Evolutionary conservation across 2,329 filamentous ascomycete species (phyloP).

Genomic region (Penicillium hesseltinei): DNA sequence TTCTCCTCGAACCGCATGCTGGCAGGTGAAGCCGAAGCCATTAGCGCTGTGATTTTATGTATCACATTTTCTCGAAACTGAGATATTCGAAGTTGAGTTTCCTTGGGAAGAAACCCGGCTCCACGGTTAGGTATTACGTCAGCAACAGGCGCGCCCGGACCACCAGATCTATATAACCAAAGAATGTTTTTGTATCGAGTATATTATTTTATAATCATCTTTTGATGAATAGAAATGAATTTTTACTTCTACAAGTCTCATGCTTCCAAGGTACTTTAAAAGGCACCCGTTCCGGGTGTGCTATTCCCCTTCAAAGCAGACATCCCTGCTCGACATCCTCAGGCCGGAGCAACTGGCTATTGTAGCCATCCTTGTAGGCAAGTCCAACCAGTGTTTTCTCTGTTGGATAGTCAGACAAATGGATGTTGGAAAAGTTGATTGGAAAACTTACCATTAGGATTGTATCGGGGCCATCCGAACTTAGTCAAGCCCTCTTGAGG

Average conservation of each 20-base stretch:
- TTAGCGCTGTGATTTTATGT: neutral
- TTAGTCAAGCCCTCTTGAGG: slow-evolving; percentile 36
- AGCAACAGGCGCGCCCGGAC: neutral
- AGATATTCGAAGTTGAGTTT: neutral
- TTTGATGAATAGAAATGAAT: neutral
- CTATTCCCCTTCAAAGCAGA: slow-evolving; percentile 20
- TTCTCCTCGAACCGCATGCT: slow-evolving; percentile 15
- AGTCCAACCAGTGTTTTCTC: slow-evolving; percentile 26
- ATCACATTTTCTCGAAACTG: slow-evolving; percentile 4
- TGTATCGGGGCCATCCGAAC: slow-evolving; percentile 41
- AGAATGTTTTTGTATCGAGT: neutral
- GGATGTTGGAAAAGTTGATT: neutral
- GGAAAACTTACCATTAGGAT: slow-evolving; percentile 16
- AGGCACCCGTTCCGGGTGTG: slow-evolving; percentile 23
- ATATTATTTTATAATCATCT: too few relatives aligned
- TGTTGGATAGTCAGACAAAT: neutral
- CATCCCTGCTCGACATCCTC: slow-evolving; percentile 21
- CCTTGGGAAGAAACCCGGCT: neutral
- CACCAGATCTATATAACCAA: neutral
- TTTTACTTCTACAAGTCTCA: neutral
- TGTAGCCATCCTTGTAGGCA: slow-evolving; percentile 18
- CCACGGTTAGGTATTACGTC: neutral
- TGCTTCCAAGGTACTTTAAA: slow-evolving; percentile 20
- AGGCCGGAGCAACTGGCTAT: slow-evolving; percentile 16
- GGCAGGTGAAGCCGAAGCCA: slow-evolving; percentile 18